These are phyloP conservation scores for Didymella keratinophila DNA, from an alignment of 2,329 filamentous ascomycete species.

Conservation along the genomic window DNA sequence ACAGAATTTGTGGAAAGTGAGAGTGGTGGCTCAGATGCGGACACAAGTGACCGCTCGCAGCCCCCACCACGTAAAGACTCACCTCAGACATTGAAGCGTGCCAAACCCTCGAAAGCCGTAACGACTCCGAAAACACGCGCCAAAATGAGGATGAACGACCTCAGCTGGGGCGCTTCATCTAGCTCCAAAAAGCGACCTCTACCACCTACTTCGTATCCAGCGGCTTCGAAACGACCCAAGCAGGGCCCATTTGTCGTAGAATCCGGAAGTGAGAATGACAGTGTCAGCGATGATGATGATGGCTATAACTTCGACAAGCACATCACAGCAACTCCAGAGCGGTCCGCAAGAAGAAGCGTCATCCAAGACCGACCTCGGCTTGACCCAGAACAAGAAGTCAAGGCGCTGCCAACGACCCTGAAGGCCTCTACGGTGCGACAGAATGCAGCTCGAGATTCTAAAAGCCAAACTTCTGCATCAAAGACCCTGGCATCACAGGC, in stretches of 20 bases:
- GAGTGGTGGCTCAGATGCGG: neutral
- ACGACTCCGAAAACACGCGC: neutral
- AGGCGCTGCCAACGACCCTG: too few relatives aligned
- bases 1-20: neutral
- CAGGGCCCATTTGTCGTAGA: neutral
- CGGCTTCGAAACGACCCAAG: neutral
- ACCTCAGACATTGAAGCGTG: neutral
- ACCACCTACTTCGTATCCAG: neutral
- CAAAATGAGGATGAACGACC: slow-evolving; percentile 1
- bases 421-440: neutral
- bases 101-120: neutral
- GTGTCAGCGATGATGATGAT: neutral
- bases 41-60: neutral
- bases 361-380: too few relatives aligned
- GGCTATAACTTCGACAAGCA: neutral
- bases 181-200: slow-evolving; percentile 6
- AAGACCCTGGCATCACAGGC: neutral
- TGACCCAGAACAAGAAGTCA: neutral
- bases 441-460: too few relatives aligned
- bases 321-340: neutral
- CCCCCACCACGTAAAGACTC: neutral
- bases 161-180: neutral
- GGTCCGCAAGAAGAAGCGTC: neutral
- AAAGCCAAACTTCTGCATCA: neutral
- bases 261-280: neutral